A percentile compares a stretch with the other conserved stretches of the same genome.
These are phyloP conservation scores for Ceratobasidium sp. DNA, from an alignment of 1,284 basidiomycete species.

Conservation along the genomic window DNA sequence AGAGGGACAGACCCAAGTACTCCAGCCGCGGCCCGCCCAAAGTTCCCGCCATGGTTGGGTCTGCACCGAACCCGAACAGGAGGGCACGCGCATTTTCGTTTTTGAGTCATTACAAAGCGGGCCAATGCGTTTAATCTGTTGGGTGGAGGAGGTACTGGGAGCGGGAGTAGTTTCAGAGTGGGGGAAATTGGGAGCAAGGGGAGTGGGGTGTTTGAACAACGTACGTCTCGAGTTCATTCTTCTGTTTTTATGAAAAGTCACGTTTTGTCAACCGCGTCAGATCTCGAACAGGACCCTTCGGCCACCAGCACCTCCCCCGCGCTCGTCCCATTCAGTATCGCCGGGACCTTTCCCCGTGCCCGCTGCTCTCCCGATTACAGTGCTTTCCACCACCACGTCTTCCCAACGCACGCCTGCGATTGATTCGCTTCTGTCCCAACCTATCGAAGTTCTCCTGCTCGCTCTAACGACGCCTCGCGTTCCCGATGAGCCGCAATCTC, in stretches of 20 bases:
- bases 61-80: not conserved
- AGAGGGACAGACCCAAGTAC: conserved; percentile 5
- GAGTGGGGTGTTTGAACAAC: too few species aligned
- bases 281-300: conserved; percentile 3
- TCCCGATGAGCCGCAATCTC: not conserved
- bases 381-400: conserved; percentile 2
- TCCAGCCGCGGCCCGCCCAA: not conserved
- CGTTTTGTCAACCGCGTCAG: conserved; percentile 12
- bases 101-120: conserved; percentile 3
- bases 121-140: conserved; percentile 1
- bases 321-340: conserved; percentile 2
- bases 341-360: too few species aligned
- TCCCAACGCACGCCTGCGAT: not conserved
- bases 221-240: too few species aligned
- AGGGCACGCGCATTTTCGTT: conserved; percentile 25
- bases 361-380: not conserved
- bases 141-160: not conserved
- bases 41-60: not conserved
- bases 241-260: too few species aligned
- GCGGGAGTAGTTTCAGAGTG: too few species aligned
- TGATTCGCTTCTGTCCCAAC: conserved; percentile 11
- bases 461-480: conserved; percentile 4
- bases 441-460: conserved; percentile 13
- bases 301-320: not conserved
- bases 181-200: too few species aligned